Evolutionary conservation across 495 filamentous ascomycete genomes (phyloP).

Genomic region (Hypoxylon cercidicola): DNA sequence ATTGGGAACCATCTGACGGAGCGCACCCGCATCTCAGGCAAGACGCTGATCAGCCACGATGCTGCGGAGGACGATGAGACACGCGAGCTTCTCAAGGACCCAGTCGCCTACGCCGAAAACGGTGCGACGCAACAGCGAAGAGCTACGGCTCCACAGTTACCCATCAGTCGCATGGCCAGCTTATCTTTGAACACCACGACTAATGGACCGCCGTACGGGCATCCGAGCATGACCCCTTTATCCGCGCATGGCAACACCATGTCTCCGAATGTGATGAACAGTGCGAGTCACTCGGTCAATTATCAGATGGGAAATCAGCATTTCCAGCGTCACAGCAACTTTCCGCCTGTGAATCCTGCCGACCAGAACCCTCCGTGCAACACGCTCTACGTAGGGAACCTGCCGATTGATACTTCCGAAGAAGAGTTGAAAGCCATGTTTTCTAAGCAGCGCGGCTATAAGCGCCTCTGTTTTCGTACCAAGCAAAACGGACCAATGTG

Average conservation of each 20-base stretch:
- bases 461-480: conserved; percentile 94
- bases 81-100: conserved; percentile 82
- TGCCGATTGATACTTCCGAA: conserved; percentile 93
- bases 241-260: conserved; percentile 66
- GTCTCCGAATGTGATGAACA: conserved; percentile 66
- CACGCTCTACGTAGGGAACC: conserved; percentile 95
- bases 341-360: conserved; percentile 91
- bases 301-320: conserved; percentile 69
- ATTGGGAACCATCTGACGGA: conserved; percentile 79
- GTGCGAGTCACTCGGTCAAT: conserved; percentile 51
- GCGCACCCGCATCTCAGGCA: conserved; percentile 76
- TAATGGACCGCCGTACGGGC: conserved; percentile 59
- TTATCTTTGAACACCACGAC: conserved; percentile 75
- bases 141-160: conserved; percentile 78
- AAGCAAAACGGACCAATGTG: conserved; percentile 99
- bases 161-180: conserved; percentile 74
- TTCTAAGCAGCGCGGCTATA: conserved; percentile 94
- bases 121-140: conserved; percentile 71
- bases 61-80: conserved; percentile 83
- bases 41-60: conserved; percentile 87
- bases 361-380: conserved; percentile 99
- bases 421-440: conserved; percentile 97
- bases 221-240: conserved; percentile 52
- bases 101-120: conserved; percentile 84
- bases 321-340: conserved; percentile 71